Conservation (phyloP, 192 early-diverging fungal genomes). For the Gamsiella multidivaricata region DNA sequence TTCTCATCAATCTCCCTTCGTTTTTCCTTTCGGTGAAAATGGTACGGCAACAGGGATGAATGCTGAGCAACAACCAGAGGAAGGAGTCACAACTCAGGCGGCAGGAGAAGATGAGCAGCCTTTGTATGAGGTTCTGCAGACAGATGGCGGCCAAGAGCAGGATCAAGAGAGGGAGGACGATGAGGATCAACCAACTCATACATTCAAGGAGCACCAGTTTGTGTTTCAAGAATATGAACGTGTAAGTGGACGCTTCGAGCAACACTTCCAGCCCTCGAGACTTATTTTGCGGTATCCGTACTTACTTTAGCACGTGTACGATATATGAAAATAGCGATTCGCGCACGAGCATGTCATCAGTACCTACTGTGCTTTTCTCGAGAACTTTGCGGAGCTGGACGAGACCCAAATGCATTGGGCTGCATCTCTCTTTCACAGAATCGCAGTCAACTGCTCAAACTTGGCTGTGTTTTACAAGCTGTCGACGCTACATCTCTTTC, state of each 20-base stretch:
- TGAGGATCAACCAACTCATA: constrained; percentile 36
- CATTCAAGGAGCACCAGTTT: constrained; percentile 43
- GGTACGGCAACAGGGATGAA: background rate
- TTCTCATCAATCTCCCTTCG: too few relatives aligned
- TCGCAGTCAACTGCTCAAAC: constrained; percentile 67
- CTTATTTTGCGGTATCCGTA: too few relatives aligned
- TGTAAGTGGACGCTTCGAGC: constrained; percentile 60
- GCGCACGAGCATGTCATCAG: constrained; percentile 61
- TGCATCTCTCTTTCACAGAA: constrained; percentile 72
- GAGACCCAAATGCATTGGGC: constrained; percentile 62
- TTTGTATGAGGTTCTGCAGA: background rate
- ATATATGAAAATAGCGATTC: constrained; percentile 65
- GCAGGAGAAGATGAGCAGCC: constrained; percentile 4
- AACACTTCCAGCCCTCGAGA: too few relatives aligned
- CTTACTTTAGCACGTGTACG: constrained; percentile 46
- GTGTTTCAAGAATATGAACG: constrained; percentile 59
- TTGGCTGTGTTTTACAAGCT: constrained; percentile 72
- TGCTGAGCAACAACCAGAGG: background rate
- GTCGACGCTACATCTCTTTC: constrained; percentile 72
- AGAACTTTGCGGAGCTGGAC: constrained; percentile 64
- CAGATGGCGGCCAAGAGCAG: background rate
- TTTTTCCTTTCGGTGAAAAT: too few relatives aligned
- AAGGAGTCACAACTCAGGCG: background rate
- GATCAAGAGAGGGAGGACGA: constrained; percentile 16
- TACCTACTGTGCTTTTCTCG: constrained; percentile 67